Base-by-base conservation (phyloP, 1,284 basidiomycete genomes). In the Veloboletus limbatus region DNA sequence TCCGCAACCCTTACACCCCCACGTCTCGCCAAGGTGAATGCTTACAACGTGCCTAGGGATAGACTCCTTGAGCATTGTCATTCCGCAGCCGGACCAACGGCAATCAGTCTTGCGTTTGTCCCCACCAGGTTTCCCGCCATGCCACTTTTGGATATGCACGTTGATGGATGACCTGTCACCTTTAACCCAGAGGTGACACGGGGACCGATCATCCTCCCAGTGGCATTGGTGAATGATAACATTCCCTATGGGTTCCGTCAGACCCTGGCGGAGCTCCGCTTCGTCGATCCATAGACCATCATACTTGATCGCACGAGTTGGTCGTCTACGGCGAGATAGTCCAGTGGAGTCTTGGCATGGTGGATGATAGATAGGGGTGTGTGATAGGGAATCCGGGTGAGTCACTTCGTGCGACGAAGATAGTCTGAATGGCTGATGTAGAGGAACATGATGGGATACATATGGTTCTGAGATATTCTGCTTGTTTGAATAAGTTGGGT, bases 101-200 rank as follows among this genome's bases (percentile, higher is more conserved):
- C 55, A 60, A 6, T 38, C 17, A 14, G 11, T 27, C 18, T 30
- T 17, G 11, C 11, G 10, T 27, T 59, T 59, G 9, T 54, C 57
- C 4, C 33, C 47, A 8, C 47, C 53, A 8, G 55, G 44, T 24
- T 34, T 22, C 3, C 37, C 42, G 11, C 53, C 37, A 7, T 58
- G 58, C 56, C 55, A 60, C 34, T 26, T 56, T 22, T 49, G 57
- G 22, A 53, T 53, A 20, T 60, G 58, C 1, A 2, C 3, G 1
- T 43, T 55, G 25, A 60, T 55, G 8, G 10, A 40, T 6, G 58
- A 49, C 42, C 49, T 59, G 48, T 58, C 47, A 4, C 46, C 53
- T 33, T 13, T 53, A 17, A 57, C 47, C 55, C 53, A 57, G 8
- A 60, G 40, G 32, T 22, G 10, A 36, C 55, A 57, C 2, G 42